Conservation (phyloP, 805 yeast genomes). For the Clavispora asparagi region DNA sequence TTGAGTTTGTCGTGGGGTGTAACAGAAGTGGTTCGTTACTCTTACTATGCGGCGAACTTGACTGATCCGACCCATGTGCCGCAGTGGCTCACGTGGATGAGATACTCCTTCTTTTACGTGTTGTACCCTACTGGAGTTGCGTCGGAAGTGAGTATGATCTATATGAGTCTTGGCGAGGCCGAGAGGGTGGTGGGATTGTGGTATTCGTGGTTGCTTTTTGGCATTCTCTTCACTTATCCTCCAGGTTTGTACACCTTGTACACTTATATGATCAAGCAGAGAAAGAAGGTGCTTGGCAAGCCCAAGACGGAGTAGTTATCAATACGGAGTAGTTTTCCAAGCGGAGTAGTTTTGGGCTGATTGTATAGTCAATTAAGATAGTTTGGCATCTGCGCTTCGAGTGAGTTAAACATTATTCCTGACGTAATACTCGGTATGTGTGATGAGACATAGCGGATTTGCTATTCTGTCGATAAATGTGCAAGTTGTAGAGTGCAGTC, state of each 20-base stretch:
- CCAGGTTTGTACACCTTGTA: conserved; percentile 87
- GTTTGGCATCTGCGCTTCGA: too few species aligned
- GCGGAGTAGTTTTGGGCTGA: too few species aligned
- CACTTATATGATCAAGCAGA: conserved; percentile 84
- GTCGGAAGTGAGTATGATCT: conserved; percentile 69
- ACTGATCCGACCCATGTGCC: conserved; percentile 51
- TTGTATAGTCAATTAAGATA: too few species aligned
- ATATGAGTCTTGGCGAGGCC: conserved; percentile 70
- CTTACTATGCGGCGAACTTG: conserved; percentile 74
- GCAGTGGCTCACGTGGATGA: conserved; percentile 53
- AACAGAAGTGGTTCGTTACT: conserved; percentile 88
- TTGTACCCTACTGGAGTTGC: conserved; percentile 92
- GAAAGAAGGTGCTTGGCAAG: conserved; percentile 64
- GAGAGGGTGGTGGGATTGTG: conserved; percentile 40
- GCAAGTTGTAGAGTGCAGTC: too few species aligned
- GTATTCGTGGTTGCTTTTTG: conserved; percentile 53
- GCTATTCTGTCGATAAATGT: too few species aligned
- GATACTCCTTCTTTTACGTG: conserved; percentile 79
- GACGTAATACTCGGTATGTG: too few species aligned
- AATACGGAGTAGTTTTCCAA: conserved; percentile 10
- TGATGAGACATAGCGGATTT: too few species aligned
- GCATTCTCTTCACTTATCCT: conserved; percentile 59
- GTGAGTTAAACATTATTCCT: too few species aligned
- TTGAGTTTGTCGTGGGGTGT: conserved; percentile 84
- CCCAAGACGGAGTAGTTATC: conserved; percentile 8